A percentile compares a stretch with the other conserved stretches of the same genome.
These are phyloP conservation scores for Talaromyces sp. DNA, from an alignment of 2,329 filamentous ascomycete genomes.

Conservation along the genomic window DNA sequence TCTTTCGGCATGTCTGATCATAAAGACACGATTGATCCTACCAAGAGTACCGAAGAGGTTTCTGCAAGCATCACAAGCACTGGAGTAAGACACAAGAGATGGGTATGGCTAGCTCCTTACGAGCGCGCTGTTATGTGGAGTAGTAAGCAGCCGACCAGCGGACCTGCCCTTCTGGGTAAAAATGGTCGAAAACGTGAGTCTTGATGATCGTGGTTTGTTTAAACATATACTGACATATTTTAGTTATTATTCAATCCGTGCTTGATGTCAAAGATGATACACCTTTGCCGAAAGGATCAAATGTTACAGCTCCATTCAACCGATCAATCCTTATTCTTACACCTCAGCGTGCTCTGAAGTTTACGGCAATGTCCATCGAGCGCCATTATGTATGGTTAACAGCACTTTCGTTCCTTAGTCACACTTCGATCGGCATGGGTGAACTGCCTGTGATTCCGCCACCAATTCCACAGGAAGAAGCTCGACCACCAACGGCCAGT, in stretches of 20 bases:
- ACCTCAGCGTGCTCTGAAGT: slow-evolving; percentile 88
- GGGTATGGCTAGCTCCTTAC: slow-evolving; percentile 98
- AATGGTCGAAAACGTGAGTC: slow-evolving; percentile 86
- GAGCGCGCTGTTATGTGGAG: slow-evolving; percentile 97
- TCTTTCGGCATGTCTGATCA: slow-evolving; percentile 71
- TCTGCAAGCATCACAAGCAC: slow-evolving; percentile 64
- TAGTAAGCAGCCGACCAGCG: slow-evolving; percentile 89
- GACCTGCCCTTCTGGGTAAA: slow-evolving; percentile 86
- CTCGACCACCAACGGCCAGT: slow-evolving; percentile 46
- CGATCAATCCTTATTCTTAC: slow-evolving; percentile 94
- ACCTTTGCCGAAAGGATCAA: slow-evolving; percentile 68
- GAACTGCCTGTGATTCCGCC: slow-evolving; percentile 61
- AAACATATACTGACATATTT: neutral
- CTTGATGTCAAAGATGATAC: slow-evolving; percentile 96
- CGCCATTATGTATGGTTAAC: slow-evolving; percentile 95
- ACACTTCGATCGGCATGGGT: slow-evolving; percentile 76
- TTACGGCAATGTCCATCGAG: slow-evolving; percentile 78
- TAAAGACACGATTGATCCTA: slow-evolving; percentile 46
- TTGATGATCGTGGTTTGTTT: neutral
- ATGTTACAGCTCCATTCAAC: slow-evolving; percentile 64
- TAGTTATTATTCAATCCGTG: slow-evolving; percentile 92
- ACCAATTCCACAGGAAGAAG: slow-evolving; percentile 46
- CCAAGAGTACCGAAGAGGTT: slow-evolving; percentile 62
- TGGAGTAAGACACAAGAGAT: slow-evolving; percentile 80
- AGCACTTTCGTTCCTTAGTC: slow-evolving; percentile 88